Percentiles rank a stretch among this genome's conserved stretches.
phyloP scores from a whole-genome alignment of 306 rosid species.

The Bauhinia variegata region DNA sequence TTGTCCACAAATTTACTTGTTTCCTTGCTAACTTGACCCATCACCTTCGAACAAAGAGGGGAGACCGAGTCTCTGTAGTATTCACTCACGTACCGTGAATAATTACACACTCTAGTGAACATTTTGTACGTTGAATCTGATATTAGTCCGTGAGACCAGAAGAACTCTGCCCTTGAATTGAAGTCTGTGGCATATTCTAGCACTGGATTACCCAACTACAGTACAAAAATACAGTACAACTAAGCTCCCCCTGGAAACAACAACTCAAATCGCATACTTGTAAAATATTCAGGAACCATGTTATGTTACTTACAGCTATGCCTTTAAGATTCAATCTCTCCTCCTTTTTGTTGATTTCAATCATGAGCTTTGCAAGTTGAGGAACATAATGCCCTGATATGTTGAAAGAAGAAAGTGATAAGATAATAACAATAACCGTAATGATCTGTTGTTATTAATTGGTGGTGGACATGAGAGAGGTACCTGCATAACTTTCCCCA shows the following conservation, averaged over 20 bases:
- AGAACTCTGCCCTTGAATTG: conserved; percentile 60
- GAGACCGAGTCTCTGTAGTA: conserved; percentile 53
- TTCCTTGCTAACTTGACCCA: conserved; percentile 67
- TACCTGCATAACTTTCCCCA: conserved; percentile 85
- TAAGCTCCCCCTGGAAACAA: no score
- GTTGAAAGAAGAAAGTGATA: no score
- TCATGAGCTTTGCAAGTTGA: conserved; percentile 73
- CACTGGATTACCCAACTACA: conserved; percentile 44
- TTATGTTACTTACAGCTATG: conserved; percentile 57
- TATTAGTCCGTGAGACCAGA: conserved; percentile 62
- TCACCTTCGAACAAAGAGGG: conserved; percentile 56
- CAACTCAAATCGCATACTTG: no score
- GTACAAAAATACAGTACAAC: no score
- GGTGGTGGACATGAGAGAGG: conserved; percentile 25
- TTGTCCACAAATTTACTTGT: conserved; percentile 81
- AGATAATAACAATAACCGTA: neutral
- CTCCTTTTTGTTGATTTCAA: conserved; percentile 55
- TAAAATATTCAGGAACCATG: no score
- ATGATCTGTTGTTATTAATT: neutral
- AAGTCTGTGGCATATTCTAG: conserved; percentile 53
- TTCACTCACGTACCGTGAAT: conserved; percentile 53
- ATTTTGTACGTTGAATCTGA: conserved; percentile 55
- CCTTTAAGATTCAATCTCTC: conserved; percentile 65
- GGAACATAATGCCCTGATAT: conserved; percentile 80
- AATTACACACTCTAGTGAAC: conserved; percentile 52